phyloP scores from a whole-genome alignment of 208 protist species.

The Kentomonas sorsogonicus region DNA sequence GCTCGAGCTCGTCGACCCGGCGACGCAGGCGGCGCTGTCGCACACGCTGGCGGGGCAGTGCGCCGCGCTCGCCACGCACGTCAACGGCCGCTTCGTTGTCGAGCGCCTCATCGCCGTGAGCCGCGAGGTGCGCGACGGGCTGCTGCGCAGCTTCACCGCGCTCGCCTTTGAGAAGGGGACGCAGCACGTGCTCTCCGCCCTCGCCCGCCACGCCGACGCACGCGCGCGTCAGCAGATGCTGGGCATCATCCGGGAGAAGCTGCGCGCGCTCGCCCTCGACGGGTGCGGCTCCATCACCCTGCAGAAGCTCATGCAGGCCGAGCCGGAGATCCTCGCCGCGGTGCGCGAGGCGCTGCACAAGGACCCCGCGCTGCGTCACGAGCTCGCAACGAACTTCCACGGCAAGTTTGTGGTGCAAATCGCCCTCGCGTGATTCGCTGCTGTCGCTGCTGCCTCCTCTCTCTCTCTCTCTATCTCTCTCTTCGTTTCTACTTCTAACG shows the following conservation, averaged over 20 bases:
- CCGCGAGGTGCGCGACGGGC: constrained; percentile 74
- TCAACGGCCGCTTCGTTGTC: constrained; percentile 85
- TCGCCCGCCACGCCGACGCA: constrained; percentile 61
- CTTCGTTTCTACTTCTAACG: too few species aligned
- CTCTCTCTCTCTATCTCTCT: constrained; percentile 6
- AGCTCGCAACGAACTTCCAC: constrained; percentile 77
- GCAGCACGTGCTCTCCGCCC: constrained; percentile 73
- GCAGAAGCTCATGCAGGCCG: constrained; percentile 77
- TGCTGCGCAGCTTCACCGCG: constrained; percentile 58
- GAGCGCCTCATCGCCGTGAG: constrained; percentile 70
- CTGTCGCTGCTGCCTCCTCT: too few species aligned
- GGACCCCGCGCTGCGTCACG: constrained; percentile 41
- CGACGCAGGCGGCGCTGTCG: constrained; percentile 63
- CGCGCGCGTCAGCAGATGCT: constrained; percentile 53
- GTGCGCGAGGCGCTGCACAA: constrained; percentile 35
- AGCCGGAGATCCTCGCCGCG: constrained; percentile 36
- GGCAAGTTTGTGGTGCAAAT: constrained; percentile 87
- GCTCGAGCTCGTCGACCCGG: constrained; percentile 62
- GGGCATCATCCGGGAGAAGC: constrained; percentile 40
- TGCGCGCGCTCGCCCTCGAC: constrained; percentile 50
- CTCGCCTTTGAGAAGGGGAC: constrained; percentile 66
- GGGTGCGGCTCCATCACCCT: constrained; percentile 66
- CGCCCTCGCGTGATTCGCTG: too few species aligned
- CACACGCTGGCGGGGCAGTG: constrained; percentile 57
- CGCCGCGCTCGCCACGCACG: constrained; percentile 48